Evolutionary conservation across 2,329 filamentous ascomycete species (phyloP), one percentile per base, ranked within the genome.

Genomic region (Fusarium caatingaense): DNA sequence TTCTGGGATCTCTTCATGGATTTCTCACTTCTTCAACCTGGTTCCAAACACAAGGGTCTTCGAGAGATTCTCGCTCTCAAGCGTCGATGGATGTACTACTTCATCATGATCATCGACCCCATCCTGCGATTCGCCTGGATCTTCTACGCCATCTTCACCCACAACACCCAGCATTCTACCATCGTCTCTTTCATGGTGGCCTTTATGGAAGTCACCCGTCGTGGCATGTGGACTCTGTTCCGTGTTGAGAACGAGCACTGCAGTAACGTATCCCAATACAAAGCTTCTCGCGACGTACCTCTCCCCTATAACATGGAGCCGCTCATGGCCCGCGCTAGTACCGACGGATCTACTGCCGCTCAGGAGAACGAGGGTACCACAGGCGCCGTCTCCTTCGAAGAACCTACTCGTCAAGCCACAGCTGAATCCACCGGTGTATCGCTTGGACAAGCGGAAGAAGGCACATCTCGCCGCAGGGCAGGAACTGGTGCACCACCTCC

Each of bases 221-320:
- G 96, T 77, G 94, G 93, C 66, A 89, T 98, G 77, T 99, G 96
- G 96, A 91, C 92, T 1, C 84, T 98, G 6, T 92, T 99, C 78
- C 93, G 96, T 42, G 94, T 99, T 27, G 96, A 99, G 80, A 99
- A 99, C 79, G 96, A 99, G 76, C 96, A 99, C 81, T 97, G 94
- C 80, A 91, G 92, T 58, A 97, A 98, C 74, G 95, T 99, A 4
- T 88, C 90, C 20, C 90, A 93, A 71, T 97, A 97, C 85, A 94
- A 97, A 69, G 96, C 96, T 6, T 93, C 91, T 4, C 88, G 95
- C 59, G 94, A 98, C 74, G 88, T 97, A 1, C 93, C 93, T 0
- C 85, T 98, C 0, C 95, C 95, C 0, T 98, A 98, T 77, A 85
- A 88, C 51, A 81, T 90, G 48, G 84, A 87, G 60, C 80, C 82